phyloP scores from a whole-genome alignment of 805 yeast genomes.

The Cyberlindnera meyerae region DNA sequence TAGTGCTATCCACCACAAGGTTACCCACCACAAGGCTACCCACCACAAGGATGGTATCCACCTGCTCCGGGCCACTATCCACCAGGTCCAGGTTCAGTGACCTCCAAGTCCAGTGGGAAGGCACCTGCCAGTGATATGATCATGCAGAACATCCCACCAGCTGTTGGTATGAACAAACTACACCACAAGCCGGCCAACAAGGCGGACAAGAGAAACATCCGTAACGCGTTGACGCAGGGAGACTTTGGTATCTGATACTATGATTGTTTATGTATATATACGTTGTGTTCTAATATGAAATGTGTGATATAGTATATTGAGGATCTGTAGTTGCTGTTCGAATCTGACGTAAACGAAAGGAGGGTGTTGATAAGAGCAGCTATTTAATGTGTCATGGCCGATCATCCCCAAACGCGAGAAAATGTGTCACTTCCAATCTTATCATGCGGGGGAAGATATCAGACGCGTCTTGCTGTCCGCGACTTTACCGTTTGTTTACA shows the following conservation, averaged over 20 bases:
- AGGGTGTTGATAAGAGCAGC: no score
- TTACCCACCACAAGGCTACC: conserved; percentile 21
- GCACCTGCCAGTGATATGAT: conserved; percentile 36
- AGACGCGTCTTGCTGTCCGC: conserved; percentile 4
- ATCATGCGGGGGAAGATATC: conserved; percentile 1
- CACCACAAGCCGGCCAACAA: conserved; percentile 36
- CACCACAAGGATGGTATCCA: conserved; percentile 14
- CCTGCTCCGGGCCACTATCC: conserved; percentile 20
- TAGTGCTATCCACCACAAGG: conserved; percentile 14
- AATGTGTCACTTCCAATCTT: conserved; percentile 5
- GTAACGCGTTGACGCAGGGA: conserved; percentile 62
- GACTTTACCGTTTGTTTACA: conserved; percentile 6
- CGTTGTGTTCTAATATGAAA: background rate
- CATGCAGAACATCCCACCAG: conserved; percentile 43
- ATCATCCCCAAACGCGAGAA: no score
- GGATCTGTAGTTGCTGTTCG: no score
- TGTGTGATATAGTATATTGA: no score
- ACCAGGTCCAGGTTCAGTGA: conserved; percentile 8
- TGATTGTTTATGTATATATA: no score
- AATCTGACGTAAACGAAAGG: no score
- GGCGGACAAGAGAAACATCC: conserved; percentile 49
- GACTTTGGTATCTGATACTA: conserved; percentile 54
- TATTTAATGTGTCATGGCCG: no score
- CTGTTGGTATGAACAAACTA: conserved; percentile 38
- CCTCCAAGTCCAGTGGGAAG: conserved; percentile 9